Conservation (phyloP, 306 rosid species). For the Trifolium subterraneum region DNA sequence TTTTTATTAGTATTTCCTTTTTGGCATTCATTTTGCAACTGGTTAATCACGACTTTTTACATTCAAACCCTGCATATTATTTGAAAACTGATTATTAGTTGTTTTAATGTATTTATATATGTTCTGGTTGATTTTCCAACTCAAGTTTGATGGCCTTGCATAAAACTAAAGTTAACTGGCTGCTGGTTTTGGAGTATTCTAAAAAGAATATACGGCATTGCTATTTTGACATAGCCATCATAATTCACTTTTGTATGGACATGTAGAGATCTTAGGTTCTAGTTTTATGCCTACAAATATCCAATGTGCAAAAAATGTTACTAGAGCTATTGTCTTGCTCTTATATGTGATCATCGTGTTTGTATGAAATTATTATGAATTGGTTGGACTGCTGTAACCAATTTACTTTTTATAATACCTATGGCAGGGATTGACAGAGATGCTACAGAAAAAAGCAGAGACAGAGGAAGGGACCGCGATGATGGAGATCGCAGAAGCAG, state of each 20-base stretch:
- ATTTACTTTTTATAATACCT: constrained; percentile 22
- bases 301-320: neutral
- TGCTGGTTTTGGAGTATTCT: constrained; percentile 13
- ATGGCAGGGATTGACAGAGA: constrained; percentile 83
- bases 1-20: constrained; percentile 8
- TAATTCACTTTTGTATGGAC: neutral
- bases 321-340: neutral
- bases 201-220: neutral
- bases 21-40: constrained; percentile 3
- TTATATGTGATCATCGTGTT: constrained; percentile 16
- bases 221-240: neutral
- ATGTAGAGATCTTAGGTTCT: neutral
- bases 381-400: constrained; percentile 31
- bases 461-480: constrained; percentile 73
- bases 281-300: neutral
- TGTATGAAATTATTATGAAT: constrained; percentile 29
- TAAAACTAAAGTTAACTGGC: constrained; percentile 10
- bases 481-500: constrained; percentile 68
- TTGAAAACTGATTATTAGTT: constrained; percentile 14
- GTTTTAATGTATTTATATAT: constrained; percentile 15
- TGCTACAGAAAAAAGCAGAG: constrained; percentile 81
- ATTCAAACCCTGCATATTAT: constrained; percentile 18
- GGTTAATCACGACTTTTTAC: constrained; percentile 11
- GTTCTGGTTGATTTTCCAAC: neutral
- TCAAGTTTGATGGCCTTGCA: constrained; percentile 7